Conservation (phyloP, 805 yeast genomes). For the Yamadazyma takamatsuzukensis region DNA sequence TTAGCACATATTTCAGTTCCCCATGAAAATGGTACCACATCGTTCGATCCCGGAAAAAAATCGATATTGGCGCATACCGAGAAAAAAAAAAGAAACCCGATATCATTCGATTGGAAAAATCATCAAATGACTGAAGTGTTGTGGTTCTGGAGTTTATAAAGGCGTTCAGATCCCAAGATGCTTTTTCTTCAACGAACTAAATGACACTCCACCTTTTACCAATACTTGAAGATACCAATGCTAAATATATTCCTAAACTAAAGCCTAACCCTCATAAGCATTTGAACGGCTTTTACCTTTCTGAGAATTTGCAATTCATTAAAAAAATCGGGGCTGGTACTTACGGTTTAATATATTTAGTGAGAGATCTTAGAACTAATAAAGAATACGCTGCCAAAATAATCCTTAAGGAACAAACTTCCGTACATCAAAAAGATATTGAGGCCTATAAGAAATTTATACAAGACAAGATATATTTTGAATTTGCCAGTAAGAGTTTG, state of each 20-base stretch:
- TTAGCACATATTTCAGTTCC: too few species aligned
- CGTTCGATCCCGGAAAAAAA: too few species aligned
- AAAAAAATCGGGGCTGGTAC: conserved; percentile 78
- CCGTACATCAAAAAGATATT: conserved; percentile 23
- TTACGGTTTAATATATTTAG: conserved; percentile 75
- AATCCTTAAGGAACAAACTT: conserved; percentile 47
- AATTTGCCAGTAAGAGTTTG: conserved; percentile 13
- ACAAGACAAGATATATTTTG: conserved; percentile 20
- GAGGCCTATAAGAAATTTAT: conserved; percentile 26
- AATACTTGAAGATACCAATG: conserved; percentile 8
- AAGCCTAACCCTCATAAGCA: conserved; percentile 5
- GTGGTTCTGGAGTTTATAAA: too few species aligned
- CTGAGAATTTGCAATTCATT: conserved; percentile 35
- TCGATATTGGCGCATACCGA: too few species aligned
- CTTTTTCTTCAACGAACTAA: too few species aligned
- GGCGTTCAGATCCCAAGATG: too few species aligned
- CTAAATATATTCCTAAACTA: conserved; percentile 6
- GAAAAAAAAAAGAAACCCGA: too few species aligned
- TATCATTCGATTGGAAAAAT: too few species aligned
- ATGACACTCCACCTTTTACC: conserved; percentile 14
- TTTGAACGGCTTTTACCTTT: conserved; percentile 5
- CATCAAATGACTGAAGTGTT: too few species aligned
- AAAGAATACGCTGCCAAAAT: conserved; percentile 68
- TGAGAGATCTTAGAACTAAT: conserved; percentile 50
- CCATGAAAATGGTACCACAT: too few species aligned